Evolutionary conservation across 768 basidiomycete genomes (phyloP).

Genomic region (Pulveroboletus sp.): DNA sequence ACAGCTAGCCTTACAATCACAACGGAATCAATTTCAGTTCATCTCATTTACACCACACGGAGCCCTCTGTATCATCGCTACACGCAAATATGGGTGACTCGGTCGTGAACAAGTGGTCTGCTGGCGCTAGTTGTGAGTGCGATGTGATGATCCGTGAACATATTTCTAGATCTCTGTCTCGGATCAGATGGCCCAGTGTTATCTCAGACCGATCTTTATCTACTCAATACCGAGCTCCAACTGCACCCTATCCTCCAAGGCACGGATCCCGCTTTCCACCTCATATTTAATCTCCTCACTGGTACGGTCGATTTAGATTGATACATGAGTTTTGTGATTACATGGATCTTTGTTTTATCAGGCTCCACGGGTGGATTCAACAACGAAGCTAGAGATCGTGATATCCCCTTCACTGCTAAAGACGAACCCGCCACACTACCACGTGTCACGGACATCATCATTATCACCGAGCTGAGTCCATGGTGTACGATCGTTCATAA

Average conservation of each 20-base stretch:
- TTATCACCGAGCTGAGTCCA: constrained; percentile 60
- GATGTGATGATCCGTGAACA: background rate
- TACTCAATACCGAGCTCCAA: constrained; percentile 65
- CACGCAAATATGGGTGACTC: constrained; percentile 25
- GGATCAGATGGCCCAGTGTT: constrained; percentile 71
- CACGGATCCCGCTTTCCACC: constrained; percentile 46
- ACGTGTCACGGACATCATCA: constrained; percentile 53
- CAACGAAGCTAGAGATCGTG: constrained; percentile 52
- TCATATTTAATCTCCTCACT: constrained; percentile 67
- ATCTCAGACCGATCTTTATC: constrained; percentile 76
- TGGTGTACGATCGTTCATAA: constrained; percentile 79
- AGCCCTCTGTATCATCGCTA: background rate
- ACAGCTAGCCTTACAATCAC: background rate
- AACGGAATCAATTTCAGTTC: too few species aligned
- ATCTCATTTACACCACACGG: background rate
- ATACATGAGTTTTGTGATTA: background rate
- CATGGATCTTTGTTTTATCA: constrained; percentile 14
- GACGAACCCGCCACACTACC: constrained; percentile 70
- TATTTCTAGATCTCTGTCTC: background rate
- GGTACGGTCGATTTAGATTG: constrained; percentile 38
- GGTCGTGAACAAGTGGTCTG: constrained; percentile 33
- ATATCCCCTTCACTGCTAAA: constrained; percentile 49
- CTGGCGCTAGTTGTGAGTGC: constrained; percentile 35
- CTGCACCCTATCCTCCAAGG: constrained; percentile 69
- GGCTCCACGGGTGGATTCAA: constrained; percentile 64